Base-by-base conservation (phyloP, 352 stramenopile species). In the Paralagenidium karlingii region DNA sequence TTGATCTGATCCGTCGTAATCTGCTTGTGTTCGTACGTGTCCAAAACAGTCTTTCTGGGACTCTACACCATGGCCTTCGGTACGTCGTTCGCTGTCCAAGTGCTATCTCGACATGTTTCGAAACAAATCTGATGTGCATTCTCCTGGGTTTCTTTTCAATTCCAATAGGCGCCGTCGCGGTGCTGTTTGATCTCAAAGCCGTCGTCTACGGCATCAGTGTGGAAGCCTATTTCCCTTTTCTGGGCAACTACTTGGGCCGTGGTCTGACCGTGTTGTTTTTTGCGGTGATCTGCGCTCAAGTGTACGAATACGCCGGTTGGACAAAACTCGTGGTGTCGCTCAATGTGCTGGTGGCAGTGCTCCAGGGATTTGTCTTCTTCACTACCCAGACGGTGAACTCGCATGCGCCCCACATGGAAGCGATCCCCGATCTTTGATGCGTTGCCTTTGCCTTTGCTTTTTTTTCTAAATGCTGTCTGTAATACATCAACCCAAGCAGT, bases 31-130 rank as follows among this genome's bases (percentile, higher is more conserved):
- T 16, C 28, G 42, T 53, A 30, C 54, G 38, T 46, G 12, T 58
- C 5, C 48, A 34, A 21, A 31, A 15, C 21, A 88, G 74, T 83
- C 16, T 46, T 76, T 16, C 53, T 91, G 34, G 77, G 77, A 0
- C 43, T 85, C 21, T 91, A 91, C 55, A 85, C 74, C 0, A 91
- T 91, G 77, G 69, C 73, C 6, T 88, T 91, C 41, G 71, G 74
- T 84, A 65, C 13, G 55, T 25, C 33, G 18, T 1, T 36, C 18
- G 37, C 9, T 1, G 39, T 5, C 40, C 20, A 36, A 8, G 16
- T 27, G 30, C 32, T n/a, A 12, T 22, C 22, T 26, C 38, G 7
- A 41, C n/a, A 13, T 32, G 3, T 21, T 12, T 10, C 11, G n/a
- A n/a, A n/a, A n/a, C n/a, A n/a, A n/a, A n/a, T n/a, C n/a, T n/a